A percentile compares a stretch with the other conserved stretches of the same genome.
Evolutionary conservation across 176 grass and related monocot species (phyloP).

Genomic region (Hsuehochloa calcarea): DNA sequence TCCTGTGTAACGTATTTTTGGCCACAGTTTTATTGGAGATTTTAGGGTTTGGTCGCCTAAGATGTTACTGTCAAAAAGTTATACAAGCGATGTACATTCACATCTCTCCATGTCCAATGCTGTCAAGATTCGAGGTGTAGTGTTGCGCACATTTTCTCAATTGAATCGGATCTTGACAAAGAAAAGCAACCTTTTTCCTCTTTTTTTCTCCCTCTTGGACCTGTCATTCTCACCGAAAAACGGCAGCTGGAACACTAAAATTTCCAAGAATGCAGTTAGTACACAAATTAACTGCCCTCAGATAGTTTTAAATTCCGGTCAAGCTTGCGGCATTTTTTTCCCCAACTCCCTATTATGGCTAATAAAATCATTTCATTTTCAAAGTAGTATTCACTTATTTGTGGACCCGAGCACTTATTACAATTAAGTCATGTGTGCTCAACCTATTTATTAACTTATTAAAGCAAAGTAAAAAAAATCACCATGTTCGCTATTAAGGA

Average conservation of each 20-base stretch:
- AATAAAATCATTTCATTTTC: not conserved
- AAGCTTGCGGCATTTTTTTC: not conserved
- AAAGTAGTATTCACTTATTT: not conserved
- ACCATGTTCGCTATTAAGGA: too few relatives aligned
- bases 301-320: not conserved
- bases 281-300: not conserved
- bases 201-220: constrained; percentile 5
- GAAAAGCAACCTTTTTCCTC: constrained; percentile 27
- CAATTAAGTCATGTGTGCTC: not conserved
- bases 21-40: not conserved
- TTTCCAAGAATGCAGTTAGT: constrained; percentile 22
- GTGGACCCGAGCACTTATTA: not conserved
- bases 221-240: constrained; percentile 34
- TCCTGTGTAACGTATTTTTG: constrained; percentile 9
- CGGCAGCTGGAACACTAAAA: constrained; percentile 11
- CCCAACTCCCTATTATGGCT: not conserved
- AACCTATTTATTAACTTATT: too few relatives aligned
- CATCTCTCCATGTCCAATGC: constrained; percentile 14
- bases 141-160: constrained; percentile 25
- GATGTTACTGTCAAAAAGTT: constrained; percentile 32
- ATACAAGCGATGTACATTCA: constrained; percentile 3
- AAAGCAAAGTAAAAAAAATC: too few relatives aligned
- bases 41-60: constrained; percentile 25
- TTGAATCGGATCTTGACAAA: constrained; percentile 17
- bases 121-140: constrained; percentile 27